phyloP scores from a whole-genome alignment of 164 flowering plant genomes.

The Nymphaea thermarum region DNA sequence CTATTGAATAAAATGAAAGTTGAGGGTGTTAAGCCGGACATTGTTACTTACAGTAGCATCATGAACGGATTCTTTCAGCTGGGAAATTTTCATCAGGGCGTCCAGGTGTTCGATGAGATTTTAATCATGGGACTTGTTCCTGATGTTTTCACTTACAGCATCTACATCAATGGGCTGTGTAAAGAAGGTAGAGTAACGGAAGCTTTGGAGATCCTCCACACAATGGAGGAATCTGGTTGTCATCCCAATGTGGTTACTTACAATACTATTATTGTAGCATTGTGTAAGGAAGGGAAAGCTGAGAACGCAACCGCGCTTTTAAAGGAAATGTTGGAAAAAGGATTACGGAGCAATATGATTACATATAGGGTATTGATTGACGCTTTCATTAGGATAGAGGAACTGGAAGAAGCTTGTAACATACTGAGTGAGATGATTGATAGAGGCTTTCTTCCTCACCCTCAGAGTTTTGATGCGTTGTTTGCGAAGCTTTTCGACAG shows the following conservation, averaged over 20 bases:
- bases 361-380: constrained; percentile 39
- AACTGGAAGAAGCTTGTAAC: constrained; percentile 32
- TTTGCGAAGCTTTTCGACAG: constrained; percentile 26
- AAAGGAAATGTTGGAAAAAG: constrained; percentile 34
- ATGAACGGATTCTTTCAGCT: constrained; percentile 29
- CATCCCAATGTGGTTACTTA: constrained; percentile 45
- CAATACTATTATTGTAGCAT: constrained; percentile 24
- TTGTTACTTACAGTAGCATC: constrained; percentile 43
- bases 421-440: constrained; percentile 34
- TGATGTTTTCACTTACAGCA: constrained; percentile 51
- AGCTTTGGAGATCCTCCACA: constrained; percentile 33
- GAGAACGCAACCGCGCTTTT: constrained; percentile 24
- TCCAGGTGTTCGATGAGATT: constrained; percentile 68
- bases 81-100: constrained; percentile 36
- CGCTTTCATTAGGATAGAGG: constrained; percentile 31
- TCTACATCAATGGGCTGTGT: constrained; percentile 51
- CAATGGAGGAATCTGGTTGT: constrained; percentile 62
- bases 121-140: constrained; percentile 69
- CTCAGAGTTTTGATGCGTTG: constrained; percentile 30
- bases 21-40: constrained; percentile 50
- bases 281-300: constrained; percentile 33
- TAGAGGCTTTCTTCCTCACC: constrained; percentile 14
- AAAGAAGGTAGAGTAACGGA: constrained; percentile 41
- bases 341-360: constrained; percentile 22
- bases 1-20: constrained; percentile 48